Evolutionary conservation across 768 basidiomycete genomes (phyloP), one percentile per base, ranked within the genome.

Genomic region (Scleroderma bovista): DNA sequence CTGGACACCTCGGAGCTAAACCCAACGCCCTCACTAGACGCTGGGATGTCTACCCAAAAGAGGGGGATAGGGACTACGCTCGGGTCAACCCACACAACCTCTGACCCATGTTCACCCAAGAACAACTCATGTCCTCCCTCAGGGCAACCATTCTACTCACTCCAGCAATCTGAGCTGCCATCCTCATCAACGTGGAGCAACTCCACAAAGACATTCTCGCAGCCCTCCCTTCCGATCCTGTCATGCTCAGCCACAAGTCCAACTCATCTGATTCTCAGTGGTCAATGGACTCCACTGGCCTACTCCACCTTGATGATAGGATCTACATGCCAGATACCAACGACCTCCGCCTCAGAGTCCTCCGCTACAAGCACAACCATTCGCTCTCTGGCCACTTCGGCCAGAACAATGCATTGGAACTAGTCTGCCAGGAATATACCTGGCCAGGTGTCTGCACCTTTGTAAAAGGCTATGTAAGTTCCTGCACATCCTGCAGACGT

Each of bases 401-500:
- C 17, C 33, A 36, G 3, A 20, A 34, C 10, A 13, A 9, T 10
- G 22, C 17, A 17, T n/a, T 20, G n/a, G 19, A 33, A 33, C n/a
- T 20, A 11, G 19, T 40, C 10, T 17, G 17, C 3, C 17, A 17
- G 29, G 26, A 44, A 23, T 44, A 44, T 26, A 44, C 26, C 16
- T 44, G 26, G 44, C 44, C 44, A 6, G 17, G 17, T 7, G 4
- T 33, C 4, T 15, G 29, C 24, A n/a, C 16, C 44, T 33, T 31
- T 19, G 15, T 31, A 6, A 40, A 40, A 22, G 33, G 20, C 32
- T 47, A 37, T 23, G 63, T 74, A 16, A 33, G 54, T 2, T 52
- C 70, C 2, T 77, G 75, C 51, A 60, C 67, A 10, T 48, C 55
- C 1, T 76, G 74, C 53, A 47, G 52, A 11, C 22, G 20, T 3